A percentile compares a stretch with the other conserved stretches of the same genome.
Evolutionary conservation across 306 rosid species (phyloP).

Genomic region (Sphenostylis stenocarpa): DNA sequence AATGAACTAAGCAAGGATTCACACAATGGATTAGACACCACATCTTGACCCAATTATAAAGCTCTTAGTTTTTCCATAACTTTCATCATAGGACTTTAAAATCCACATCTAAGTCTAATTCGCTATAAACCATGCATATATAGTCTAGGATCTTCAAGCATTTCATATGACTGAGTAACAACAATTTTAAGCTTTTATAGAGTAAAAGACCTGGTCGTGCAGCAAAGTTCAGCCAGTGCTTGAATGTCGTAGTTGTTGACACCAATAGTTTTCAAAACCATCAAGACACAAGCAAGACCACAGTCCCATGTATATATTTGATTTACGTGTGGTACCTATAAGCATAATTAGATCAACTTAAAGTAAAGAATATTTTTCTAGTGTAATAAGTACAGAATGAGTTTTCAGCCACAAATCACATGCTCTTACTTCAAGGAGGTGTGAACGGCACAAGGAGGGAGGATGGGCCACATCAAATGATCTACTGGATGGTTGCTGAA

Average conservation of each 20-base stretch:
- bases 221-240: conserved; percentile 65
- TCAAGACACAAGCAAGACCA: conserved; percentile 90
- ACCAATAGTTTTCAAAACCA: conserved; percentile 76
- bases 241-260: conserved; percentile 54
- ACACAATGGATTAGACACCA: neutral
- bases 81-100: neutral
- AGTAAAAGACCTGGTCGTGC: conserved; percentile 69
- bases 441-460: conserved; percentile 47
- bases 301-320: conserved; percentile 95
- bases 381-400: conserved; percentile 8
- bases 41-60: neutral
- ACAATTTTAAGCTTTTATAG: conserved; percentile 27
- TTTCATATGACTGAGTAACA: conserved; percentile 28
- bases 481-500: conserved; percentile 41
- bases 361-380: conserved; percentile 5
- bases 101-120: neutral
- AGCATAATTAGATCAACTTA: conserved; percentile 33
- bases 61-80: neutral
- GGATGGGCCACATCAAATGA: too few species aligned
- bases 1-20: neutral
- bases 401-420: conserved; percentile 16
- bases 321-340: conserved; percentile 82
- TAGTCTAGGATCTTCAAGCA: conserved; percentile 13
- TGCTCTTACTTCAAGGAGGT: conserved; percentile 67
- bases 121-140: conserved; percentile 1